Evolutionary conservation across 2,329 filamentous ascomycete species (phyloP).

Genomic region (Delphinella strobiligena): DNA sequence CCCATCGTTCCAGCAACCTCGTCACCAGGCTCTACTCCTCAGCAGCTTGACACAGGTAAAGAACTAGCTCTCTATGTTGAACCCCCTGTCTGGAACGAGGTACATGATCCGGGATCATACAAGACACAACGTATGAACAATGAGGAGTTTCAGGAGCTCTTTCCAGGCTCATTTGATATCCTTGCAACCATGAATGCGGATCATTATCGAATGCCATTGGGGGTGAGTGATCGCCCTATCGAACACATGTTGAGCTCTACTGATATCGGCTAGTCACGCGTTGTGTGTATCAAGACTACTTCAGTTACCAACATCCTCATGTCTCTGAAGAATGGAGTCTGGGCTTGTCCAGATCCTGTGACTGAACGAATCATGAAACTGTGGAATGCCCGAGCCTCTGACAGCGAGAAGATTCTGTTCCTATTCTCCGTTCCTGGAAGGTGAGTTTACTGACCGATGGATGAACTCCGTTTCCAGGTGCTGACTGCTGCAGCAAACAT

Average conservation of each 20-base stretch:
- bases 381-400: background rate
- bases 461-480: background rate
- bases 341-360: conserved; percentile 3
- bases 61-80: no score
- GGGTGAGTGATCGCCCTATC: conserved; percentile 3
- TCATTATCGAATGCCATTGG: conserved; percentile 6
- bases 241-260: no score
- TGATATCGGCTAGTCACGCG: conserved; percentile 6
- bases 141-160: conserved; percentile 8
- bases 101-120: conserved; percentile 1
- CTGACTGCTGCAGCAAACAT: conserved; percentile 5
- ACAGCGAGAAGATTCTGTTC: conserved; percentile 3
- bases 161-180: conserved; percentile 21
- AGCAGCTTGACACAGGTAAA: no score
- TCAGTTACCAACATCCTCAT: conserved; percentile 3
- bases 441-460: background rate
- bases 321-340: conserved; percentile 5
- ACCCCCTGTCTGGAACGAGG: conserved; percentile 6
- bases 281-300: conserved; percentile 5
- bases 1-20: no score
- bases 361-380: conserved; percentile 5
- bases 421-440: conserved; percentile 8
- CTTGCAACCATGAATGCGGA: conserved; percentile 6
- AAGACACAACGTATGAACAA: conserved; percentile 1
- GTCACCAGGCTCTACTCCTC: no score